Conservation (phyloP, 1,284 basidiomycete species). For the Nidula niveotomentosa region DNA sequence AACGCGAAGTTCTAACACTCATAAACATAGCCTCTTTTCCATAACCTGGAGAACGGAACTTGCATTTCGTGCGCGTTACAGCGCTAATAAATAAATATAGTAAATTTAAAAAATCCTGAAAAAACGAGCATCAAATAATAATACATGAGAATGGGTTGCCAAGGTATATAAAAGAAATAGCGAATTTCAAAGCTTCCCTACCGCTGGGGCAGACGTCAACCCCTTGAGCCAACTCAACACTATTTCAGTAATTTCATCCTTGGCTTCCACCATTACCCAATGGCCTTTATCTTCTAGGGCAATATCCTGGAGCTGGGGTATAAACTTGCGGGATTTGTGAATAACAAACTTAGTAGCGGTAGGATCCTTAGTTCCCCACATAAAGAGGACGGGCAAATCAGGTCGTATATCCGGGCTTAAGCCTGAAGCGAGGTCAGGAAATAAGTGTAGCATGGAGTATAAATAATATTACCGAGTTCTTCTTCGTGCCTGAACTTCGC, state of each 20-base stretch:
- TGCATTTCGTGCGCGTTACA: too few relatives aligned
- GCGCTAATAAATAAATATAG: too few relatives aligned
- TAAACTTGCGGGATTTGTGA: conserved; percentile 43
- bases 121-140: background rate
- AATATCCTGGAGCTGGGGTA: conserved; percentile 46
- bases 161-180: background rate
- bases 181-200: conserved; percentile 8
- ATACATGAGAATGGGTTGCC: too few relatives aligned
- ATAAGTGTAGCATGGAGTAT: too few relatives aligned
- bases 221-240: conserved; percentile 48
- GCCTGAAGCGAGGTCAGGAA: too few relatives aligned
- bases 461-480: conserved; percentile 44
- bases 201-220: conserved; percentile 17
- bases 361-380: conserved; percentile 57
- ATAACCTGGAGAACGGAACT: background rate
- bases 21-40: background rate
- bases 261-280: conserved; percentile 66
- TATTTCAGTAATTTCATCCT: conserved; percentile 45
- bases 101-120: background rate
- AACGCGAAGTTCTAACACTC: background rate
- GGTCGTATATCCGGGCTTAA: conserved; percentile 25
- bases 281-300: conserved; percentile 56
- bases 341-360: conserved; percentile 36
- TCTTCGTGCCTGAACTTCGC: conserved; percentile 56
- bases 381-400: conserved; percentile 56